Base-by-base conservation (phyloP, 805 yeast genomes). In the Pichia exigua region DNA sequence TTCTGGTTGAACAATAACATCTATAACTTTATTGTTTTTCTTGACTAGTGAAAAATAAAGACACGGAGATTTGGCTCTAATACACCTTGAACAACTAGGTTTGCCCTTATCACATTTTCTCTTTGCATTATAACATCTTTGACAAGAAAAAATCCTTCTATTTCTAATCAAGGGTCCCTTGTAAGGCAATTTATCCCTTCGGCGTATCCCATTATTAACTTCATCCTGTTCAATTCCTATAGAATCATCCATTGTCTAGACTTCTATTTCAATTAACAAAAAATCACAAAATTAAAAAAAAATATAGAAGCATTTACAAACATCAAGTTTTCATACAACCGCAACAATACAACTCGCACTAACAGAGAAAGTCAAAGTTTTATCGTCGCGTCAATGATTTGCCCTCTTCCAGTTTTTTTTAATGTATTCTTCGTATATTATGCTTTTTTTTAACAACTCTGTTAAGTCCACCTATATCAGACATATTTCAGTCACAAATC, bases 71-170 rank as follows among this genome's bases (percentile, higher is more conserved):
- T 54, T 48, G 3, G 57, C 47, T 12, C 52, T 39, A 9, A 12
- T 22, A 26, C 63, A 59, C 28, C 61, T 46, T 4, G 42, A 38
- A 42, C 63, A 60, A 3, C 41, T 27, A 2, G 57, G 57, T 30
- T 42, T 51, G 13, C 40, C 53, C 30, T 51, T 60, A 21, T 48
- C 56, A 45, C 63, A 60, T 49, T 58, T 60, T n/a, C 61, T 44
- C 28, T 60, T 60, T 1, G 51, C 42, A 3, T 41, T 48, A 39
- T 50, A 60, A 30, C 63, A 60, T 20, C 57, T 28, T 32, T 58
- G 55, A 45, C 62, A 60, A 1, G 63, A 57, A 18, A 46, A 45
- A 12, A 60, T 59, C 22, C 22, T 43, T 22, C 63, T 48, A 30
- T 56, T 54, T 38, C 63, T 49, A 17, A 52, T 52, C 6, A 56